Evolutionary conservation across 371 early-diverging fungal species (phyloP).

Genomic region (Homolaphlyctis polyrhiza): DNA sequence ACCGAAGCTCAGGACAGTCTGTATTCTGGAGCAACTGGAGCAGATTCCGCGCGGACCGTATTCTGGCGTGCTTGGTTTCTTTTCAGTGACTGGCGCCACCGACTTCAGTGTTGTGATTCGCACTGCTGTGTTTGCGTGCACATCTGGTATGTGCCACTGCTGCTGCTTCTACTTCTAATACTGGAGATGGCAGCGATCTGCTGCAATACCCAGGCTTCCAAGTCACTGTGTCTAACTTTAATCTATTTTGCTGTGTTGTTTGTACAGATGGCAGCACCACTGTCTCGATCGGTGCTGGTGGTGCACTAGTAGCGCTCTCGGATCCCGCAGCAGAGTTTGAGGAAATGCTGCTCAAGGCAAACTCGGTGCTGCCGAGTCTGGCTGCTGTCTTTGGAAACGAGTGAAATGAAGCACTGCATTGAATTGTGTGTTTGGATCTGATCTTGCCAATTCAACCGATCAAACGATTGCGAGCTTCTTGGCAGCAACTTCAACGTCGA

Average conservation of each 20-base stretch:
- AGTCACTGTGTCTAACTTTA: too few relatives aligned
- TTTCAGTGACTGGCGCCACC: constrained; percentile 58
- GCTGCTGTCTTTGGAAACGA: background rate
- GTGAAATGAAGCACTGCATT: too few relatives aligned
- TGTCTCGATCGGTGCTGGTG: constrained; percentile 86
- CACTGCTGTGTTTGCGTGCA: constrained; percentile 55
- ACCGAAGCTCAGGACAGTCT: constrained; percentile 84
- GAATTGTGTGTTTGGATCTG: too few relatives aligned
- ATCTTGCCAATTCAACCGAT: too few relatives aligned
- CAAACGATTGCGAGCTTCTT: too few relatives aligned
- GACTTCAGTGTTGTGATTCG: constrained; percentile 84
- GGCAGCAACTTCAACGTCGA: too few relatives aligned
- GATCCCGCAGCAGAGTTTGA: constrained; percentile 81
- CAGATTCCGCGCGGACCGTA: constrained; percentile 76
- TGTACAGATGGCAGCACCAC: background rate
- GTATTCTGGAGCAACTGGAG: constrained; percentile 76
- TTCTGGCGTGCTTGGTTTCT: constrained; percentile 87
- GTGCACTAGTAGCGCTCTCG: constrained; percentile 84
- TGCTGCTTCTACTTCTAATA: background rate
- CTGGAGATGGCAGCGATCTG: background rate
- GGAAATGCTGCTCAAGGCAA: constrained; percentile 56
- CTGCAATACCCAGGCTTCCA: too few relatives aligned
- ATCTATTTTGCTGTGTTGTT: too few relatives aligned
- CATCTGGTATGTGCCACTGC: background rate
- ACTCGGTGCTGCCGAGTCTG: constrained; percentile 39